These are phyloP conservation scores for Colletotrichum lini DNA, from an alignment of 2,329 filamentous ascomycete species.

Conservation along the genomic window DNA sequence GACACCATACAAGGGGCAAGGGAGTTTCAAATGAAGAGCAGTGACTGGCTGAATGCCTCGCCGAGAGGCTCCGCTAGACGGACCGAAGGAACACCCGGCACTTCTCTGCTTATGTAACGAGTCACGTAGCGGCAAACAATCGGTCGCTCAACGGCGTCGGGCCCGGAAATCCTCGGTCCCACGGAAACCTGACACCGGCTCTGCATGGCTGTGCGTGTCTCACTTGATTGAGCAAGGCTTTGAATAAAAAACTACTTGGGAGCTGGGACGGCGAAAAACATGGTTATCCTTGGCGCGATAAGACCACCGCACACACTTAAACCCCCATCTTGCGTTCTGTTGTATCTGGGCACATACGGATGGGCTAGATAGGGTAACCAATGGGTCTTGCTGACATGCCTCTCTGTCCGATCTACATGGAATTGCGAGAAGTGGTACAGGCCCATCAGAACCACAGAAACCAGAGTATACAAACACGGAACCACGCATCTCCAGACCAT, in stretches of 20 bases:
- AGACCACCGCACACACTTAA: neutral
- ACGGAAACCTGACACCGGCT: slow-evolving; percentile 10
- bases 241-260: neutral
- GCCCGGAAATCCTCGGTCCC: slow-evolving; percentile 31
- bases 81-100: slow-evolving; percentile 28
- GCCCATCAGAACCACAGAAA: neutral
- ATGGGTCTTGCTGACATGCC: slow-evolving; percentile 20
- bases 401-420: slow-evolving; percentile 20
- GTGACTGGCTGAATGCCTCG: neutral
- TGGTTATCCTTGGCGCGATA: neutral
- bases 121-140: slow-evolving; percentile 9
- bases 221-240: slow-evolving; percentile 13
- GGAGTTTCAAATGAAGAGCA: neutral
- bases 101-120: slow-evolving; percentile 8
- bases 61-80: slow-evolving; percentile 21
- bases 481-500: slow-evolving; percentile 37
- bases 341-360: neutral
- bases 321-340: neutral
- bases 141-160: slow-evolving; percentile 20
- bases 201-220: slow-evolving; percentile 31
- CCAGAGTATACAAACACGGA: neutral
- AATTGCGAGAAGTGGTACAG: neutral
- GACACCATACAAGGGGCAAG: too few relatives aligned
- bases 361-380: neutral
- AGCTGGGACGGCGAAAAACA: neutral